Conservation (phyloP, 768 basidiomycete genomes). For the Hirschioporus abietinus region DNA sequence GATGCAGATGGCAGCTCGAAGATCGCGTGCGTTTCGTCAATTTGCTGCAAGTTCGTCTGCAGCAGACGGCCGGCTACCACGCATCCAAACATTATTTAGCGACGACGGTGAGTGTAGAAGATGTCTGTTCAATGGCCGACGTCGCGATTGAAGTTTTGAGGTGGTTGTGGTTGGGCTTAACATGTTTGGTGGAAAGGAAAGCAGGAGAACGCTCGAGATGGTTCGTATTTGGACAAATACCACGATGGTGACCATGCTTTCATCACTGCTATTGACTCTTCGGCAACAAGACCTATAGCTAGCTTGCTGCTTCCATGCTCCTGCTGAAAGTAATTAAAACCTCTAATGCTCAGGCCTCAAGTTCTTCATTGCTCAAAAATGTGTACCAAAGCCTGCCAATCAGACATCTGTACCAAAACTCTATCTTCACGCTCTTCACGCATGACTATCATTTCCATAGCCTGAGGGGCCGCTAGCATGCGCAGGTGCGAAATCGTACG, state of each 20-base stretch:
- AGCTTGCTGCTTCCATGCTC: no score
- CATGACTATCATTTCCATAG: background rate
- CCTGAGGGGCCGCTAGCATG: no score
- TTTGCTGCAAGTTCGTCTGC: constrained; percentile 75
- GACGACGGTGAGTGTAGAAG: constrained; percentile 1
- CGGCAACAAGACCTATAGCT: no score
- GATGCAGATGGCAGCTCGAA: constrained; percentile 70
- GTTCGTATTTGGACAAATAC: background rate
- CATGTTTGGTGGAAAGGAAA: background rate
- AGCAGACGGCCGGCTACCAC: constrained; percentile 71
- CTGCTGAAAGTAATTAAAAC: no score
- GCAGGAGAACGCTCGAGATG: background rate
- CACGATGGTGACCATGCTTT: background rate
- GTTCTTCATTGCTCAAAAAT: no score
- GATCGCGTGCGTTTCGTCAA: constrained; percentile 78
- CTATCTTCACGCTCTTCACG: background rate
- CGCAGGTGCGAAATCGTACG: no score
- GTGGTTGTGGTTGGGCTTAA: background rate
- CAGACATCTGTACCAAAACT: background rate
- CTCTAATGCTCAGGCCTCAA: no score
- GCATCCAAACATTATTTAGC: constrained; percentile 64
- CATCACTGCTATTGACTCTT: no score
- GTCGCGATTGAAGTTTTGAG: background rate
- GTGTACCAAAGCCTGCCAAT: no score
- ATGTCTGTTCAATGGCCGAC: no score